Evolutionary conservation across 805 yeast species (phyloP).

Genomic region (Kodamaea restingae): DNA sequence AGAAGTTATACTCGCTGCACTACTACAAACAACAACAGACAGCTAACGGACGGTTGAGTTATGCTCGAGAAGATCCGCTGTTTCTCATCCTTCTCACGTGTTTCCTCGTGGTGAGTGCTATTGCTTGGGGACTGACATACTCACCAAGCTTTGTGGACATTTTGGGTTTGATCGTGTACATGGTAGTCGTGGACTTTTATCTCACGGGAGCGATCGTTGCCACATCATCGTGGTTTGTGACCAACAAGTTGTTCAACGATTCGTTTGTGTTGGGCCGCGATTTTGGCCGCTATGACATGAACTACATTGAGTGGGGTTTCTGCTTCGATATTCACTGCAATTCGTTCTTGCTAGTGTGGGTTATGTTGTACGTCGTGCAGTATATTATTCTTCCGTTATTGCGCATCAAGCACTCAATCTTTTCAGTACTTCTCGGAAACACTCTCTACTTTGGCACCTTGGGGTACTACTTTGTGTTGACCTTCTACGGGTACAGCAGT

Average conservation of each 20-base stretch:
- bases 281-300: constrained; percentile 23
- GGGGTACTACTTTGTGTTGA: constrained; percentile 70
- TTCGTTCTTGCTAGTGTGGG: constrained; percentile 79
- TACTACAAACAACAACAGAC: constrained; percentile 70
- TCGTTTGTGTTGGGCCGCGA: constrained; percentile 18
- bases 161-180: constrained; percentile 64
- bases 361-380: constrained; percentile 67
- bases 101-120: constrained; percentile 65
- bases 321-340: constrained; percentile 94
- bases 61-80: constrained; percentile 92
- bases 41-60: constrained; percentile 48
- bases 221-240: constrained; percentile 67
- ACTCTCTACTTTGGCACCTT: constrained; percentile 70
- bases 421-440: constrained; percentile 74
- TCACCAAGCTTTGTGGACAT: constrained; percentile 60
- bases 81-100: constrained; percentile 70
- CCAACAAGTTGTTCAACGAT: constrained; percentile 58
- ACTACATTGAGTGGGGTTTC: constrained; percentile 81
- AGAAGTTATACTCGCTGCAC: constrained; percentile 74
- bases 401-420: constrained; percentile 53
- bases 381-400: constrained; percentile 71
- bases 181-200: constrained; percentile 83
- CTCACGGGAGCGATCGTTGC: constrained; percentile 65
- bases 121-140: constrained; percentile 89
- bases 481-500: constrained; percentile 77